Percentiles rank a stretch among this genome's conserved stretches.
phyloP scores from a whole-genome alignment of 495 filamentous ascomycete species.

The Penicillium waksmanii region DNA sequence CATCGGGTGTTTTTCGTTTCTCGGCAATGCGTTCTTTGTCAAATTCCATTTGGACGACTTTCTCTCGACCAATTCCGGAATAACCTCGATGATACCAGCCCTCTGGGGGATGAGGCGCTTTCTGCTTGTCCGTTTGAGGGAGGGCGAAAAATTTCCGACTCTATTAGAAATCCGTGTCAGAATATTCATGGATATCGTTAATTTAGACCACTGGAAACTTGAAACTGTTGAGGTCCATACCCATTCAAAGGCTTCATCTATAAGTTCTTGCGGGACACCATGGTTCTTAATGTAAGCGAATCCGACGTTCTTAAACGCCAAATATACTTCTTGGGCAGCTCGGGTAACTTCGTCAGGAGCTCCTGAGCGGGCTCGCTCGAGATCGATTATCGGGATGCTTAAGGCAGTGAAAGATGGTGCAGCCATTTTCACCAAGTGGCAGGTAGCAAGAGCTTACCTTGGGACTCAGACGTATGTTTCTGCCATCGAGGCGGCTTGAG shows the following conservation, averaged over 20 bases:
- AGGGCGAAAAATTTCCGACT: slow-evolving; percentile 32
- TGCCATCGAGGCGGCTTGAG: not conserved
- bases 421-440: not conserved
- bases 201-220: not conserved
- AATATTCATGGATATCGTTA: not conserved
- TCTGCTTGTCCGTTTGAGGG: slow-evolving; percentile 33
- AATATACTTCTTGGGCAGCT: slow-evolving; percentile 12
- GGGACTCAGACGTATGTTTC: not conserved
- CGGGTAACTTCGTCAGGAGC: not conserved
- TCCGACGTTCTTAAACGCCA: slow-evolving; percentile 17
- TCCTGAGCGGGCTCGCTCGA: slow-evolving; percentile 3
- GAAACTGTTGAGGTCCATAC: not conserved
- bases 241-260: slow-evolving; percentile 20
- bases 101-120: slow-evolving; percentile 17
- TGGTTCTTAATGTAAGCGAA: slow-evolving; percentile 21
- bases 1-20: slow-evolving; percentile 13
- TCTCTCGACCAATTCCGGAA: slow-evolving; percentile 13
- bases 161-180: not conserved
- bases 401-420: not conserved
- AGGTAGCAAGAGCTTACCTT: not conserved
- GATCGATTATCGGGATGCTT: slow-evolving; percentile 12
- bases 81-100: slow-evolving; percentile 15
- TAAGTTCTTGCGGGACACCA: slow-evolving; percentile 9
- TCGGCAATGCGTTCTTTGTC: slow-evolving; percentile 9
- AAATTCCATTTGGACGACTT: slow-evolving; percentile 12